Conservation (phyloP, 306 rosid genomes). For the Parietaria judaica region DNA sequence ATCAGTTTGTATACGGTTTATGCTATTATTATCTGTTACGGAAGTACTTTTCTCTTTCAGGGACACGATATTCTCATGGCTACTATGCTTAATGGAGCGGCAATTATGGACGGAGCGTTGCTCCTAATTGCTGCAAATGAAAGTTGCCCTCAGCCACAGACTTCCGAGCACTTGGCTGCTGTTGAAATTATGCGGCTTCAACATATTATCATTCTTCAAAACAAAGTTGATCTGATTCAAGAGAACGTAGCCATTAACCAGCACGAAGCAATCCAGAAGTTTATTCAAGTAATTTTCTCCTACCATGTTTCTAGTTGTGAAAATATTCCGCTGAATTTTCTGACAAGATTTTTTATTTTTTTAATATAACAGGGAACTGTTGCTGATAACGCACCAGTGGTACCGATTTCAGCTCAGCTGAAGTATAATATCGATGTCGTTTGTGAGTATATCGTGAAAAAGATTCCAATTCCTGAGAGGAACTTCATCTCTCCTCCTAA, state of each 20-base stretch:
- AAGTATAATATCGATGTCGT: slow-evolving; percentile 95
- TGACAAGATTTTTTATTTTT: too few species aligned
- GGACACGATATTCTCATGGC: slow-evolving; percentile 99
- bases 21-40: background rate
- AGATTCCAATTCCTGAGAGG: slow-evolving; percentile 92
- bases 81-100: slow-evolving; percentile 99
- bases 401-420: slow-evolving; percentile 93
- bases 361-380: slow-evolving; percentile 64
- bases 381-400: slow-evolving; percentile 89
- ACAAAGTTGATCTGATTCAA: slow-evolving; percentile 92
- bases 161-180: slow-evolving; percentile 98
- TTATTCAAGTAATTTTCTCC: slow-evolving; percentile 54
- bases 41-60: slow-evolving; percentile 17
- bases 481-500: slow-evolving; percentile 87
- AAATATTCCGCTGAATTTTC: background rate
- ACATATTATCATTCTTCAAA: slow-evolving; percentile 91
- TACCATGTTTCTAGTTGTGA: background rate
- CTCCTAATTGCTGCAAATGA: slow-evolving; percentile 95
- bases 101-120: slow-evolving; percentile 96
- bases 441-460: slow-evolving; percentile 85
- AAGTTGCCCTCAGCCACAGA: slow-evolving; percentile 97
- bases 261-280: slow-evolving; percentile 79
- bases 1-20: background rate
- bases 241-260: slow-evolving; percentile 96
- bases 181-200: slow-evolving; percentile 97